Conservation (phyloP, 768 basidiomycete species). For the Boletus tylopilopsis region DNA sequence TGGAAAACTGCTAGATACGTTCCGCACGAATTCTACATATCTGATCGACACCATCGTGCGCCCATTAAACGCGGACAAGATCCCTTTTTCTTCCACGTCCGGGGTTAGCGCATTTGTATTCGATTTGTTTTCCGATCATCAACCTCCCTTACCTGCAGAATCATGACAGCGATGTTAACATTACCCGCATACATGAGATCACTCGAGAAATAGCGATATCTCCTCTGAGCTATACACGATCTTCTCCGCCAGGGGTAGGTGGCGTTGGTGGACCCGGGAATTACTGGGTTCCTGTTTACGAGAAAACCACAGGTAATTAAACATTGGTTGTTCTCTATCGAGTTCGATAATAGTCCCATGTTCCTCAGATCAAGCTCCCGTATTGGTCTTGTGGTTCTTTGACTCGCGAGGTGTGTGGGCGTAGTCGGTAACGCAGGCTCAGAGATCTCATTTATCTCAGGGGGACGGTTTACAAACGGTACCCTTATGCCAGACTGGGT, state of each 20-base stretch:
- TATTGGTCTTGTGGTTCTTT: slow-evolving; percentile 68
- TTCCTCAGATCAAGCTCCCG: slow-evolving; percentile 39
- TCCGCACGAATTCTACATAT: slow-evolving; percentile 60
- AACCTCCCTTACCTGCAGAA: slow-evolving; percentile 41
- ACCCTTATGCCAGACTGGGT: slow-evolving; percentile 63
- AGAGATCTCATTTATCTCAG: slow-evolving; percentile 24
- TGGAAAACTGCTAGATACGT: slow-evolving; percentile 44
- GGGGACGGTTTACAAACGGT: slow-evolving; percentile 48
- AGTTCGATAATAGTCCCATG: not conserved
- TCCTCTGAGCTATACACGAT: slow-evolving; percentile 57
- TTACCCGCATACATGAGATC: slow-evolving; percentile 67
- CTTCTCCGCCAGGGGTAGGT: slow-evolving; percentile 57
- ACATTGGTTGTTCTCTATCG: not conserved
- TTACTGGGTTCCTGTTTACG: slow-evolving; percentile 74
- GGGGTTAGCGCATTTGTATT: slow-evolving; percentile 46
- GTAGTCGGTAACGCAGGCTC: not conserved
- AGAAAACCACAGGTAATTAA: slow-evolving; percentile 29
- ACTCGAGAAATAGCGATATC: slow-evolving; percentile 55
- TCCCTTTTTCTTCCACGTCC: slow-evolving; percentile 67
- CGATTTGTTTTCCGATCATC: not conserved
- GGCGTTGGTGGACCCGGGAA: slow-evolving; percentile 62
- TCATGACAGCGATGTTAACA: slow-evolving; percentile 71
- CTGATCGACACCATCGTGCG: slow-evolving; percentile 62
- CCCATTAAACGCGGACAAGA: slow-evolving; percentile 51
- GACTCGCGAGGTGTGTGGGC: slow-evolving; percentile 57